A percentile compares a stretch with the other conserved stretches of the same genome.
phyloP scores from a whole-genome alignment of 345 rosid species.

The Citrus glauca region DNA sequence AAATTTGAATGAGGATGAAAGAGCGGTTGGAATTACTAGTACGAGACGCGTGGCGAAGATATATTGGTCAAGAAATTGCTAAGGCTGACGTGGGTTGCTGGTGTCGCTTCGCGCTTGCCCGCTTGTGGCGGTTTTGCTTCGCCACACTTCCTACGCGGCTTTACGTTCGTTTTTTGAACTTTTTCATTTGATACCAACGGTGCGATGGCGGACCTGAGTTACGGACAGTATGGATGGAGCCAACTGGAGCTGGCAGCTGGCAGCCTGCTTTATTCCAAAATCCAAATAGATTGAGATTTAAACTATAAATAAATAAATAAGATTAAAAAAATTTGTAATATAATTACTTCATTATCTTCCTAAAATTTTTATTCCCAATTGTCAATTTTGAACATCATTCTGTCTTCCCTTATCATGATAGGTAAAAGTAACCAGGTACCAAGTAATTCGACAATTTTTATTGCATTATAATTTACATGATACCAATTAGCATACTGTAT shows the following conservation, averaged over 20 bases:
- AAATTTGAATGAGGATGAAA: neutral
- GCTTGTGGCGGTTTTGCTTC: neutral
- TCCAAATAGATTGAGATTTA: neutral
- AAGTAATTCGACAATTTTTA: no score
- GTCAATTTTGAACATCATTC: no score
- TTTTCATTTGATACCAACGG: neutral
- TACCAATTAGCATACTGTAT: no score
- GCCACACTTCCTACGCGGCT: neutral
- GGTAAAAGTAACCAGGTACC: neutral
- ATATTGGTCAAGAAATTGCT: neutral
- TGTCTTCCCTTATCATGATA: no score
- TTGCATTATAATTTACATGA: rapidly evolving
- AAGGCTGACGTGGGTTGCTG: conserved; percentile 5
- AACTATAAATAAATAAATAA: neutral
- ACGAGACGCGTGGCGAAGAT: neutral
- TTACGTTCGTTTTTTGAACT: neutral
- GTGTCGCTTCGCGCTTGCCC: neutral
- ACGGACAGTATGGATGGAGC: neutral
- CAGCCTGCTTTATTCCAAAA: neutral
- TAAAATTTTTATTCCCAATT: no score
- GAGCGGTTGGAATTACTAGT: neutral
- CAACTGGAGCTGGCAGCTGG: neutral
- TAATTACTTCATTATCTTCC: no score
- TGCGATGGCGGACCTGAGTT: neutral
- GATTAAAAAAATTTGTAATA: no score